phyloP scores from a whole-genome alignment of 2,329 filamentous ascomycete genomes.

The Penicillium hordei region DNA sequence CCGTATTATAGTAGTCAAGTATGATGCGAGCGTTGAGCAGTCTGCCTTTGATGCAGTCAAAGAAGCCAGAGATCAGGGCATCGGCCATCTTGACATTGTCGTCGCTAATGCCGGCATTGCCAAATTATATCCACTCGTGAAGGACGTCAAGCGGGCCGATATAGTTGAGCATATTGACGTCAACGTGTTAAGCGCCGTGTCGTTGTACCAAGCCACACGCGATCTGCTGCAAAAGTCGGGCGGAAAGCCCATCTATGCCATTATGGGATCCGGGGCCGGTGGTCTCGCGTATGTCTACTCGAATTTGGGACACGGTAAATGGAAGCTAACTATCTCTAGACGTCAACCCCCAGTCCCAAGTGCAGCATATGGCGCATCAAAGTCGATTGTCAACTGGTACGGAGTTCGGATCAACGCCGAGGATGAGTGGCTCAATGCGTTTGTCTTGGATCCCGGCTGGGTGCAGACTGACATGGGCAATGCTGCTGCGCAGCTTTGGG shows the following conservation, averaged over 20 bases:
- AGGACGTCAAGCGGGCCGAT: conserved; percentile 31
- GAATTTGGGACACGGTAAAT: not conserved
- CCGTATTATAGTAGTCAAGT: conserved; percentile 32
- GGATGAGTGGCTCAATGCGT: not conserved
- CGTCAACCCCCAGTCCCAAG: not conserved
- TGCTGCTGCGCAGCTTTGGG: not conserved
- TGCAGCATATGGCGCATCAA: not conserved
- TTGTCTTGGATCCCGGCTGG: not conserved
- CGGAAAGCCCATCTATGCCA: not conserved
- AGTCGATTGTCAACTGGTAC: not conserved
- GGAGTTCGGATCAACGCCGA: not conserved
- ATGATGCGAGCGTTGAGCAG: conserved; percentile 30
- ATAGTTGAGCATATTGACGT: conserved; percentile 25
- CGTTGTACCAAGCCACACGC: conserved; percentile 34
- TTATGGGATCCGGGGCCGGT: not conserved
- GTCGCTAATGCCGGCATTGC: conserved; percentile 42
- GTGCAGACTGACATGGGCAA: not conserved
- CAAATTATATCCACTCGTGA: conserved; percentile 28
- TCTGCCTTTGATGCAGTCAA: conserved; percentile 31
- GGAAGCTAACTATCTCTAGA: not conserved
- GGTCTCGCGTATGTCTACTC: not conserved
- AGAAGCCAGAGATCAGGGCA: conserved; percentile 25
- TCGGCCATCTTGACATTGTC: conserved; percentile 37
- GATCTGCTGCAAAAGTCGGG: conserved; percentile 31
- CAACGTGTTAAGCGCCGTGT: conserved; percentile 34